These are phyloP conservation scores for Aspergillus ellipticus DNA, from an alignment of 495 filamentous ascomycete species.

Conservation along the genomic window DNA sequence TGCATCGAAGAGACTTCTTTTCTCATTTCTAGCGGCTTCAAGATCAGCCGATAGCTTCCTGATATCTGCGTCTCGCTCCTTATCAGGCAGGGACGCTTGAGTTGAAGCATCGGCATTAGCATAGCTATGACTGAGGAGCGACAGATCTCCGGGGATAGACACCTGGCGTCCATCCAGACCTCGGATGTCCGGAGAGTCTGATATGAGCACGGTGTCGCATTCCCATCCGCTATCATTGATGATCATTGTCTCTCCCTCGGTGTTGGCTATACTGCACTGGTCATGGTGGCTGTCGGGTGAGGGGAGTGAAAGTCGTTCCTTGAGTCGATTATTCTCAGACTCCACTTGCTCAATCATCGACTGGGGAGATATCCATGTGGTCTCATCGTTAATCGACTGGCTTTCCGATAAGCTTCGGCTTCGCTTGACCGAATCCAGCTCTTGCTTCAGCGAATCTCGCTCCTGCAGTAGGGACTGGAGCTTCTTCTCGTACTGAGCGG, in stretches of 20 bases:
- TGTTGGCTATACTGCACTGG: not conserved
- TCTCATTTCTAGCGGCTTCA: slow-evolving; percentile 37
- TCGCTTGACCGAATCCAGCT: slow-evolving; percentile 43
- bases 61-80: slow-evolving; percentile 21
- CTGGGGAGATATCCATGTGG: slow-evolving; percentile 22
- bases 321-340: slow-evolving; percentile 16
- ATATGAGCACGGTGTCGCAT: slow-evolving; percentile 25
- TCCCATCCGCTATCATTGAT: slow-evolving; percentile 30
- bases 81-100: slow-evolving; percentile 12
- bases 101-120: slow-evolving; percentile 15
- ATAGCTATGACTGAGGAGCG: slow-evolving; percentile 11
- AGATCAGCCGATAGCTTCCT: slow-evolving; percentile 29
- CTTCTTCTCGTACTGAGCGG: slow-evolving; percentile 47
- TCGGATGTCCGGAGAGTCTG: slow-evolving; percentile 35
- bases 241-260: slow-evolving; percentile 28
- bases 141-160: slow-evolving; percentile 18
- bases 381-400: slow-evolving; percentile 19
- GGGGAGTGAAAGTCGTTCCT: slow-evolving; percentile 18
- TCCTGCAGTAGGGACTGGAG: slow-evolving; percentile 38
- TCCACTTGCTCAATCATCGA: slow-evolving; percentile 21
- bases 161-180: slow-evolving; percentile 7
- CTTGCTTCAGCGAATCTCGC: slow-evolving; percentile 46
- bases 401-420: slow-evolving; percentile 26
- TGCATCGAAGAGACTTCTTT: slow-evolving; percentile 35
- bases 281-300: slow-evolving; percentile 7